Evolutionary conservation across 1,139 yeast genomes (phyloP).

Genomic region (Geotrichum carabidarum): DNA sequence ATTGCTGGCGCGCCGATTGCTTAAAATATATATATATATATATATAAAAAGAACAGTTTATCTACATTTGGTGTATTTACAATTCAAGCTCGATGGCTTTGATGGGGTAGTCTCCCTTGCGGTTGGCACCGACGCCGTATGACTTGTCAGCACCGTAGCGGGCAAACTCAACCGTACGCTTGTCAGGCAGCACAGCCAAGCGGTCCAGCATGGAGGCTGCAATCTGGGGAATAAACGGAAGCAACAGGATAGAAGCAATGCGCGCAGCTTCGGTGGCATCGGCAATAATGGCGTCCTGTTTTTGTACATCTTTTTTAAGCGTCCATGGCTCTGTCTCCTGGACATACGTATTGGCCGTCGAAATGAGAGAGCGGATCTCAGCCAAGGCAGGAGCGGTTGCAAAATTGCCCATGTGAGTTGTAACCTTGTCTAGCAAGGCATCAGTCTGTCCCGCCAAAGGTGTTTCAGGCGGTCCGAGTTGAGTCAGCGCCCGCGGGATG

Average conservation of each 20-base stretch:
- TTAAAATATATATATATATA: not conserved
- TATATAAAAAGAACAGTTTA: not conserved
- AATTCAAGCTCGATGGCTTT: slow-evolving; percentile 15
- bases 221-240: slow-evolving; percentile 68
- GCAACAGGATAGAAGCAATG: slow-evolving; percentile 58
- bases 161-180: slow-evolving; percentile 44
- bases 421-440: slow-evolving; percentile 39
- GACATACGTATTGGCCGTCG: slow-evolving; percentile 59
- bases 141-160: slow-evolving; percentile 45
- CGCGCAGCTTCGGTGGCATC: slow-evolving; percentile 69
- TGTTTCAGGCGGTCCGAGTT: not conserved
- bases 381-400: slow-evolving; percentile 55
- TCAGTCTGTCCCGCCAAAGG: slow-evolving; percentile 33
- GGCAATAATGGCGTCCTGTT: slow-evolving; percentile 47
- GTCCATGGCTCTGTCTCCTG: slow-evolving; percentile 54
- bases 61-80: not conserved
- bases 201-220: slow-evolving; percentile 57
- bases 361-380: slow-evolving; percentile 58
- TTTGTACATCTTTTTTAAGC: slow-evolving; percentile 24
- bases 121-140: slow-evolving; percentile 47
- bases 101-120: slow-evolving; percentile 39
- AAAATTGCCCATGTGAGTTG: slow-evolving; percentile 43
- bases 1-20: slow-evolving; percentile 23
- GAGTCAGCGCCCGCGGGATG: slow-evolving; percentile 44
- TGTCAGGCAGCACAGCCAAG: slow-evolving; percentile 46